Conservation (phyloP, 2,329 filamentous ascomycete species). For the Colletotrichum phormii region DNA sequence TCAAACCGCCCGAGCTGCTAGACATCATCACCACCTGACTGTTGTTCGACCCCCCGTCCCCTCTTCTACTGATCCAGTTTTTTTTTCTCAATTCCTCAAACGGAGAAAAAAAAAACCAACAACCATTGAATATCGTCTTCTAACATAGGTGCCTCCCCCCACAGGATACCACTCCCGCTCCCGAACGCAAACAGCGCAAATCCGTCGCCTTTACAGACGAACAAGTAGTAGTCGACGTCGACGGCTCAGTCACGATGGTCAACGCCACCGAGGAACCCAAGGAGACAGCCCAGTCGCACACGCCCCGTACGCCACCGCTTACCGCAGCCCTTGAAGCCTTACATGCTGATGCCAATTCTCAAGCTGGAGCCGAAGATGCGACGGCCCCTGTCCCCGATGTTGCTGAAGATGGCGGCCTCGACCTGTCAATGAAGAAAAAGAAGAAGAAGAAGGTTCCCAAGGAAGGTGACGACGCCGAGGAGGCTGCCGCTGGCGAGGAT, state of each 20-base stretch:
- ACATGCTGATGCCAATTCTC: slow-evolving; percentile 59
- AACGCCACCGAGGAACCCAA: slow-evolving; percentile 81
- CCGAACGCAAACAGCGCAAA: slow-evolving; percentile 83
- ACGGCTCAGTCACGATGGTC: slow-evolving; percentile 85
- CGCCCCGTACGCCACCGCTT: slow-evolving; percentile 72
- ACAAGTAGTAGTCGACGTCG: slow-evolving; percentile 86
- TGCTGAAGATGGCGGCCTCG: slow-evolving; percentile 67
- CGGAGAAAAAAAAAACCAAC: not conserved
- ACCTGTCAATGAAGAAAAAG: slow-evolving; percentile 75
- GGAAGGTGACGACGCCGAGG: slow-evolving; percentile 65
- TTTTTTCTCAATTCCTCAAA: not conserved
- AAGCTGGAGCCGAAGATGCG: slow-evolving; percentile 53
- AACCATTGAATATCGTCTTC: slow-evolving; percentile 11
- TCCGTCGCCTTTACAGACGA: slow-evolving; percentile 94
- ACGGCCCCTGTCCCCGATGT: slow-evolving; percentile 55
- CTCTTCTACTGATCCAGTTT: not conserved
- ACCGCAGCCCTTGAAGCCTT: slow-evolving; percentile 66
- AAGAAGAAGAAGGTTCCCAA: slow-evolving; percentile 78
- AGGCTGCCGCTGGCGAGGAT: slow-evolving; percentile 59
- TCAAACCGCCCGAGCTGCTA: not conserved
- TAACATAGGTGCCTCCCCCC: slow-evolving; percentile 16
- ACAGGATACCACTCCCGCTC: slow-evolving; percentile 39
- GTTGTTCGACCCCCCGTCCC: slow-evolving; percentile 22
- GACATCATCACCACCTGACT: slow-evolving; percentile 8
- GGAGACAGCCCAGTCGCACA: slow-evolving; percentile 84